These are phyloP conservation scores for Starmerella floricola DNA, from an alignment of 805 yeast species.

Conservation along the genomic window DNA sequence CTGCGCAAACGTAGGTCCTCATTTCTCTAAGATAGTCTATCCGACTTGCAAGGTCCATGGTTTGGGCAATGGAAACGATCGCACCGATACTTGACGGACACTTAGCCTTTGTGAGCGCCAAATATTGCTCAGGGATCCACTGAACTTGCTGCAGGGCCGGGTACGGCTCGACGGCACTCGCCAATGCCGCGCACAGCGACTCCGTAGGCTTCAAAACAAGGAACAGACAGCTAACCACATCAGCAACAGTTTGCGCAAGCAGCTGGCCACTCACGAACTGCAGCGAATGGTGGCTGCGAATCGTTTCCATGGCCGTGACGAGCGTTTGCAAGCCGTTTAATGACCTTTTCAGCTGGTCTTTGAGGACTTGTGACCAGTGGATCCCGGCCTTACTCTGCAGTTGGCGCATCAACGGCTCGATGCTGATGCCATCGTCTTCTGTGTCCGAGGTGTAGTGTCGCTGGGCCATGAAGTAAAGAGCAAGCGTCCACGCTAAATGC, in stretches of 20 bases:
- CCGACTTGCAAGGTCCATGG: constrained; percentile 7
- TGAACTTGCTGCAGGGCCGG: constrained; percentile 39
- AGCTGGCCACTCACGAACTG: constrained; percentile 5
- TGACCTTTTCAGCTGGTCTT: constrained; percentile 8
- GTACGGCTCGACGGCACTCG: constrained; percentile 34
- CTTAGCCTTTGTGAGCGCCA: constrained; percentile 54
- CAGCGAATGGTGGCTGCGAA: constrained; percentile 2
- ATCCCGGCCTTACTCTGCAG: constrained; percentile 16
- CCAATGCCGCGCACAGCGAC: constrained; percentile 28
- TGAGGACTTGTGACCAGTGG: constrained; percentile 18
- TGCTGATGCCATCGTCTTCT: constrained; percentile 8
- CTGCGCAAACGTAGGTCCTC: constrained; percentile 42
- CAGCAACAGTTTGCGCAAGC: constrained; percentile 22
- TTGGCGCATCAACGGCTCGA: constrained; percentile 13
- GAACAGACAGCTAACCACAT: constrained; percentile 17
- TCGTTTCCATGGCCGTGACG: constrained; percentile 10
- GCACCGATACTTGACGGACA: constrained; percentile 56
- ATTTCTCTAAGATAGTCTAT: constrained; percentile 45
- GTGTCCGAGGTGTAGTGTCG: constrained; percentile 14
- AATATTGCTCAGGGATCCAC: constrained; percentile 36
- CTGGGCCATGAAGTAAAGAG: constrained; percentile 22
- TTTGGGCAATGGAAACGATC: constrained; percentile 31
- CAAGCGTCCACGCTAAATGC: constrained; percentile 26
- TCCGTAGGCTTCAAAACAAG: constrained; percentile 16
- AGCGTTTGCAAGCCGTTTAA: constrained; percentile 11